These are phyloP conservation scores for Ceratocystis papillata DNA, from an alignment of 2,329 filamentous ascomycete species.

Conservation along the genomic window DNA sequence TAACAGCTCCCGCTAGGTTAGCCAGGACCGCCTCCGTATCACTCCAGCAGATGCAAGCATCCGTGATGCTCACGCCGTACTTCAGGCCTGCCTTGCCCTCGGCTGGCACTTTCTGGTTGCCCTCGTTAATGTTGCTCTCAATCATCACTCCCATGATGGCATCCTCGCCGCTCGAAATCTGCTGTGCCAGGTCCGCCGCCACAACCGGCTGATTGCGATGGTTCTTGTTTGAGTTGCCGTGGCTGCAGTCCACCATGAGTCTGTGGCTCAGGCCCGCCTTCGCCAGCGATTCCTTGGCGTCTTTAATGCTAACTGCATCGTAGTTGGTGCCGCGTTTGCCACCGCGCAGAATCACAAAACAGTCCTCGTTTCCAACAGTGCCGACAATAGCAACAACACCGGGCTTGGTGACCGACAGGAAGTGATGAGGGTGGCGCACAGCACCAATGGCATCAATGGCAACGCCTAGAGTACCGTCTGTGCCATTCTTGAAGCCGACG, in stretches of 20 bases:
- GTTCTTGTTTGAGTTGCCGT: slow-evolving; percentile 91
- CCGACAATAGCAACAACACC: slow-evolving; percentile 91
- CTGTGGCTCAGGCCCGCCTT: slow-evolving; percentile 64
- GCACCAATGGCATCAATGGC: slow-evolving; percentile 94
- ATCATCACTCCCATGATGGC: slow-evolving; percentile 98
- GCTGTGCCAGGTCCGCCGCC: slow-evolving; percentile 65
- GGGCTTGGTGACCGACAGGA: slow-evolving; percentile 93
- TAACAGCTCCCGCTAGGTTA: slow-evolving; percentile 67
- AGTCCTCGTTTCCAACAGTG: slow-evolving; percentile 89
- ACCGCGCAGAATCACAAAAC: slow-evolving; percentile 89
- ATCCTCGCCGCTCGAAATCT: slow-evolving; percentile 73
- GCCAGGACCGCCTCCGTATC: slow-evolving; percentile 74
- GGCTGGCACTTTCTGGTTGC: slow-evolving; percentile 79
- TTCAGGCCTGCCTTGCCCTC: slow-evolving; percentile 77
- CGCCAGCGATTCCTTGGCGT: slow-evolving; percentile 66
- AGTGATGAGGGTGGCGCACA: slow-evolving; percentile 85
- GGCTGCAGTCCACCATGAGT: slow-evolving; percentile 96
- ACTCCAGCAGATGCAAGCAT: slow-evolving; percentile 92
- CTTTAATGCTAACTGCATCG: slow-evolving; percentile 70
- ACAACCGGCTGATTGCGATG: slow-evolving; percentile 97
- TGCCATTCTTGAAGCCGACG: slow-evolving; percentile 99
- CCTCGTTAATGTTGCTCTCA: slow-evolving; percentile 93
- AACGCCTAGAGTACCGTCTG: slow-evolving; percentile 78
- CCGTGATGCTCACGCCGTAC: slow-evolving; percentile 93
- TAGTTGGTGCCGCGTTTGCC: slow-evolving; percentile 92